phyloP scores from a whole-genome alignment of 305 asterid species.

The Plantago coronopus region DNA sequence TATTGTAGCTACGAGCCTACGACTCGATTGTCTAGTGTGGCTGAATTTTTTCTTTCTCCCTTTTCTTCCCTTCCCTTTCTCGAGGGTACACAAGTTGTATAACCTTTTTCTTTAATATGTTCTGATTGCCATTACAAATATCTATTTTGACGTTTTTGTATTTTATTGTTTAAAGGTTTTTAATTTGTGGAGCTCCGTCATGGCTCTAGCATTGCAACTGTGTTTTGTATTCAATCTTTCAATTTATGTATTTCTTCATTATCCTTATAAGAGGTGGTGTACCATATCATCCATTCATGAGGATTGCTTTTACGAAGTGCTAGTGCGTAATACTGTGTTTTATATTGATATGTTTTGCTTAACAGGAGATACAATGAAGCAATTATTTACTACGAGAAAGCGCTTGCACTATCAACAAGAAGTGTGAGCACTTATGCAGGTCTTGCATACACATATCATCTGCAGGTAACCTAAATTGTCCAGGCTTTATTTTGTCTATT shows the following conservation, averaged over 20 bases:
- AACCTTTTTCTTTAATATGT: too few relatives aligned
- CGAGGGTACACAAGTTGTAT: too few relatives aligned
- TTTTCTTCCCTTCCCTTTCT: too few relatives aligned
- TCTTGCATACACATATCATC: slow-evolving; percentile 91
- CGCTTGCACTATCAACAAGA: slow-evolving; percentile 86
- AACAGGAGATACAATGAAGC: slow-evolving; percentile 91
- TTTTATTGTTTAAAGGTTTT: background rate
- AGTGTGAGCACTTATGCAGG: slow-evolving; percentile 92
- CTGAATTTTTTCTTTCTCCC: too few relatives aligned
- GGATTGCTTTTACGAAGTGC: background rate
- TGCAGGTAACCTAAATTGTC: slow-evolving; percentile 47
- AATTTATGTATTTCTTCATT: background rate
- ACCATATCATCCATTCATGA: background rate
- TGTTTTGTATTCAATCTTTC: background rate
- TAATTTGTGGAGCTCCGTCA: background rate
- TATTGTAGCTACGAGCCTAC: too few relatives aligned
- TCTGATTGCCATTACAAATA: background rate
- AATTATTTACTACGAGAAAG: slow-evolving; percentile 79
- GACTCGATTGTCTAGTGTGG: too few relatives aligned
- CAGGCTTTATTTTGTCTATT: slow-evolving; percentile 1
- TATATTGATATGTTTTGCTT: slow-evolving; percentile 19
- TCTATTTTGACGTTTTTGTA: too few relatives aligned
- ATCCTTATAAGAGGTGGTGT: background rate
- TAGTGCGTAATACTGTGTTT: background rate
- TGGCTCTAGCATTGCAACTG: background rate